Evolutionary conservation across 768 basidiomycete genomes (phyloP).

Genomic region (Pilatotrama ljubarskyi): DNA sequence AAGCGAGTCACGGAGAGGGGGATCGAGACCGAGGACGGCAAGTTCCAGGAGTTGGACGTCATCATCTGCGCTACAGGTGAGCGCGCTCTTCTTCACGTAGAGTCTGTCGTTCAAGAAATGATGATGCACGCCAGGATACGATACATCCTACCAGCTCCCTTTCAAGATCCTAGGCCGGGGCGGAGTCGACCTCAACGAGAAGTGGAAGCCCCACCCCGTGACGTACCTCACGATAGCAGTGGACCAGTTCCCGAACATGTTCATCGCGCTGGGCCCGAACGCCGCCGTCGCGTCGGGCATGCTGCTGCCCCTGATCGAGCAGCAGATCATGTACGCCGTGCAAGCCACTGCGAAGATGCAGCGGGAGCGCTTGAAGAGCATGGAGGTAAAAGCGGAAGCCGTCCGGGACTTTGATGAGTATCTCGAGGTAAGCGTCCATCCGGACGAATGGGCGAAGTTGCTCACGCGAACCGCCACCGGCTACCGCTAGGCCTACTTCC

Average conservation of each 20-base stretch:
- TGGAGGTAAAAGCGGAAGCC: conserved; percentile 59
- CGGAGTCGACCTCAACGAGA: conserved; percentile 51
- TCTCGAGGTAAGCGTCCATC: conserved; percentile 44
- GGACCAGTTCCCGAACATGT: conserved; percentile 72
- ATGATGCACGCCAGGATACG: conserved; percentile 42
- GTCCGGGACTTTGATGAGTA: conserved; percentile 63
- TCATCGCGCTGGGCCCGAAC: conserved; percentile 58
- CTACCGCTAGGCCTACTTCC: conserved; percentile 54
- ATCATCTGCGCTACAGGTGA: conserved; percentile 64
- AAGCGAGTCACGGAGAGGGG: conserved; percentile 52
- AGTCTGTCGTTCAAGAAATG: too few relatives aligned
- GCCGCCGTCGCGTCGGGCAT: conserved; percentile 55
- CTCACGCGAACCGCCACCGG: too few relatives aligned
- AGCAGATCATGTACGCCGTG: conserved; percentile 58
- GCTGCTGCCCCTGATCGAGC: conserved; percentile 53
- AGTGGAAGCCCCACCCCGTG: conserved; percentile 53
- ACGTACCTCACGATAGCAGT: conserved; percentile 62
- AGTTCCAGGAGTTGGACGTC: conserved; percentile 54
- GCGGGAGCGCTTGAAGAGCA: conserved; percentile 60
- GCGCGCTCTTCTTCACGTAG: too few relatives aligned
- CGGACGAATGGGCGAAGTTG: not conserved
- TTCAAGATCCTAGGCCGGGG: conserved; percentile 56
- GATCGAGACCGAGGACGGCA: conserved; percentile 57
- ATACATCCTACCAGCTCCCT: conserved; percentile 47
- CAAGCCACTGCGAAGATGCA: conserved; percentile 59